phyloP scores from a whole-genome alignment of 2,329 filamentous ascomycete genomes.

The Teratosphaeria epicoccoides region DNA sequence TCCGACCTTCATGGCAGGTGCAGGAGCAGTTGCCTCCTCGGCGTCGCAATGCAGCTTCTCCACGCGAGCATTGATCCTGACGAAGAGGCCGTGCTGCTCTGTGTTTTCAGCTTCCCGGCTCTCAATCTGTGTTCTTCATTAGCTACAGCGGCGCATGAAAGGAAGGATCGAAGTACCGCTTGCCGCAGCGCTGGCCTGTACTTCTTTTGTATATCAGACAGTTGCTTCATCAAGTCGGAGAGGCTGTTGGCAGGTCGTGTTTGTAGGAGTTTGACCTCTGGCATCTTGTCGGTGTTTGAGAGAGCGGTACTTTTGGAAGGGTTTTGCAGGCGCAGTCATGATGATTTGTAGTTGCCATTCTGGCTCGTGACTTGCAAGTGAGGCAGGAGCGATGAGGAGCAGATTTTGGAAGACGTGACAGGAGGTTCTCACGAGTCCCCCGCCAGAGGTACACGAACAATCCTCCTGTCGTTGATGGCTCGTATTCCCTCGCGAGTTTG shows the following conservation, averaged over 20 bases:
- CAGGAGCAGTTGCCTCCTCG: neutral
- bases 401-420: neutral
- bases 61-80: neutral
- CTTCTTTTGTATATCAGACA: neutral
- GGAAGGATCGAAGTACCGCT: neutral
- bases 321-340: too few relatives aligned
- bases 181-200: neutral
- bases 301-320: too few relatives aligned
- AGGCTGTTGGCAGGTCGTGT: neutral
- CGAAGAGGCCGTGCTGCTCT: neutral
- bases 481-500: too few relatives aligned
- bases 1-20: neutral
- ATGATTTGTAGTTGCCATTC: neutral
- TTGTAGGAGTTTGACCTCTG: too few relatives aligned
- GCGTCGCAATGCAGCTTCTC: neutral
- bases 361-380: too few relatives aligned
- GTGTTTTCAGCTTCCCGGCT: neutral
- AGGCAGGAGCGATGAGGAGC: neutral
- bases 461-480: too few relatives aligned
- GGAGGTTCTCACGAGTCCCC: neutral
- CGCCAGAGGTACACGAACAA: neutral
- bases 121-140: neutral
- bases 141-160: neutral
- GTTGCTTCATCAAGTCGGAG: neutral
- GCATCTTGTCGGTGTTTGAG: too few relatives aligned